A percentile compares a stretch with the other conserved stretches of the same genome.
Conservation (phyloP, 2,329 filamentous ascomycete genomes). For the Phyllosticta citribraziliensis region DNA sequence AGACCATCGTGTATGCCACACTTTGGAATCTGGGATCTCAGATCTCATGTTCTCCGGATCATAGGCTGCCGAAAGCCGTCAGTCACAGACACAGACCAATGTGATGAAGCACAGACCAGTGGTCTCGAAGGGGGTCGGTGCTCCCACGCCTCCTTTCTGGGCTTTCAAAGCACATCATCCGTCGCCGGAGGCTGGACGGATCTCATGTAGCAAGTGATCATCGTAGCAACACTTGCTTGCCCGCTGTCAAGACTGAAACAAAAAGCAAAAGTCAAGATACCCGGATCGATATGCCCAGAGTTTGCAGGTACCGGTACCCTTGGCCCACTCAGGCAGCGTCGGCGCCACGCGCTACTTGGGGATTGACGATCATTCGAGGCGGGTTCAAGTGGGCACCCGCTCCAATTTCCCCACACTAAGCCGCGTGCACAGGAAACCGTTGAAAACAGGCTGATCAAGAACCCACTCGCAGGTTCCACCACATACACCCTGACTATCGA, state of each 20-base stretch:
- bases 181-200: neutral
- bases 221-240: neutral
- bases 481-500: neutral
- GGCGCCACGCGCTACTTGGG: neutral
- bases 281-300: neutral
- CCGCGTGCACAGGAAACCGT: neutral
- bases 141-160: neutral
- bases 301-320: neutral
- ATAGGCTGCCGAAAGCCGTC: neutral
- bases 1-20: neutral
- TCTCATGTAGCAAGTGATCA: neutral
- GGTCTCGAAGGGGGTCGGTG: neutral
- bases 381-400: neutral
- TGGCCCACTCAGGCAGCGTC: neutral
- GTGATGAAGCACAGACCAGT: neutral
- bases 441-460: neutral
- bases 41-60: neutral
- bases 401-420: neutral
- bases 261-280: neutral
- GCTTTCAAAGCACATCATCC: neutral
- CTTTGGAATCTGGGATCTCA: neutral
- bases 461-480: neutral
- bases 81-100: neutral
- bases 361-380: neutral
- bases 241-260: neutral